phyloP scores from a whole-genome alignment of 1,139 yeast genomes.

The Arxiozyma telluris region DNA sequence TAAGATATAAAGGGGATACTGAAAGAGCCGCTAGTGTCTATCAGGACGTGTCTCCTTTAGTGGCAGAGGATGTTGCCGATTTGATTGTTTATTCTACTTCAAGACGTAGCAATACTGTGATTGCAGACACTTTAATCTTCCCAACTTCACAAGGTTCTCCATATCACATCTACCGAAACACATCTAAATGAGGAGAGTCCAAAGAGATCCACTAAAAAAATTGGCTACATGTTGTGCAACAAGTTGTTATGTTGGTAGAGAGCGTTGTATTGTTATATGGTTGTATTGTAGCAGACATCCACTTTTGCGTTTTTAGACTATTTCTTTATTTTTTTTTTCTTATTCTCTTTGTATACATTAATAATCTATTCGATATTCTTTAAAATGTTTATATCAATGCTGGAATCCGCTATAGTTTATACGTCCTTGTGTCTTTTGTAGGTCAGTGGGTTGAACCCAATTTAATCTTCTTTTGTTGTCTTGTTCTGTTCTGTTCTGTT shows the following conservation, averaged over 20 bases:
- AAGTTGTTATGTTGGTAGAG: not conserved
- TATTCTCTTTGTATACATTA: no score
- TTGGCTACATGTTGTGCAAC: no score
- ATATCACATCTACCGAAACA: constrained; percentile 32
- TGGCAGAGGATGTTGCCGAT: constrained; percentile 77
- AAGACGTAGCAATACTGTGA: constrained; percentile 63
- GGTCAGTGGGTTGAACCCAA: not conserved
- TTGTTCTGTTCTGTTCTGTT: not conserved
- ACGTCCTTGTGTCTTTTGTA: not conserved
- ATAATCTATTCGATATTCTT: no score
- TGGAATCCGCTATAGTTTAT: not conserved
- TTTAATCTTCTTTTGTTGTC: not conserved
- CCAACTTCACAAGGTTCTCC: constrained; percentile 77
- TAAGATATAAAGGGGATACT: constrained; percentile 65
- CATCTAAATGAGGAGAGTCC: not conserved
- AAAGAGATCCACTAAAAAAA: not conserved
- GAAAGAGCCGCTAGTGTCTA: constrained; percentile 64
- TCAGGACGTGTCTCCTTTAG: constrained; percentile 61
- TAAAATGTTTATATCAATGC: not conserved
- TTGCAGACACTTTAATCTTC: constrained; percentile 71
- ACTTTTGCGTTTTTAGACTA: no score
- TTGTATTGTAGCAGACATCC: not conserved
- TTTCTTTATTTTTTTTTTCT: not conserved
- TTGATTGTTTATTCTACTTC: constrained; percentile 62
- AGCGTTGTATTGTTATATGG: not conserved